Conservation (phyloP, 1,284 basidiomycete species). For the Pseudomicrostroma phylloplanum region DNA sequence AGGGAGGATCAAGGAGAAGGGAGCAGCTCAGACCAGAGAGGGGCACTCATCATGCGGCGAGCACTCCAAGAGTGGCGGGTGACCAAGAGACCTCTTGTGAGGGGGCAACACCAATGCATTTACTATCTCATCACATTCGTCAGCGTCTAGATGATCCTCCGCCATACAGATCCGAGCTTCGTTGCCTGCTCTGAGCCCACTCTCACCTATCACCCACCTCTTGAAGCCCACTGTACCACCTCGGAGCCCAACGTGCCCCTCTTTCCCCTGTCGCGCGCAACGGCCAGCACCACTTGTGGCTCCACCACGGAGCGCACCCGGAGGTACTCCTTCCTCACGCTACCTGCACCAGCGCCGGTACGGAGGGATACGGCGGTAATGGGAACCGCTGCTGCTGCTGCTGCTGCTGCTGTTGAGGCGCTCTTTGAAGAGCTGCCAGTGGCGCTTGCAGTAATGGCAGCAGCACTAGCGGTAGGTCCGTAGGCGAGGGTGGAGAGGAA, state of each 20-base stretch:
- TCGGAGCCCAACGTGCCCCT: neutral
- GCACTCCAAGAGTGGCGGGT: no score
- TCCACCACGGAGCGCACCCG: neutral
- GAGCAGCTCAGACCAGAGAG: no score
- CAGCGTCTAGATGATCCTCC: no score
- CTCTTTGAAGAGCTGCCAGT: neutral
- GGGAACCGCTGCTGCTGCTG: neutral
- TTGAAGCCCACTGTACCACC: constrained; percentile 1
- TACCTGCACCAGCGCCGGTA: neutral
- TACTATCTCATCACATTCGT: no score
- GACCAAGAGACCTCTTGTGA: no score
- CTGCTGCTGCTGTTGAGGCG: neutral
- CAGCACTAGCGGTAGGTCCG: neutral
- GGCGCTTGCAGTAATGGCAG: neutral
- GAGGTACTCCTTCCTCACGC: neutral
- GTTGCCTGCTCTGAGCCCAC: no score
- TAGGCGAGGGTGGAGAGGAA: neutral
- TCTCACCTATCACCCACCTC: neutral
- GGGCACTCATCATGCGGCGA: no score
- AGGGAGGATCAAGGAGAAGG: no score
- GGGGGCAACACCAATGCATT: no score
- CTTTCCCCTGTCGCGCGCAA: neutral
- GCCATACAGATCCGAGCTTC: no score
- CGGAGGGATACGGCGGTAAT: neutral
- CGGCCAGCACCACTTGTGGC: neutral